Conservation (phyloP, 352 stramenopile species). For the Phytophthora hibernalis region DNA sequence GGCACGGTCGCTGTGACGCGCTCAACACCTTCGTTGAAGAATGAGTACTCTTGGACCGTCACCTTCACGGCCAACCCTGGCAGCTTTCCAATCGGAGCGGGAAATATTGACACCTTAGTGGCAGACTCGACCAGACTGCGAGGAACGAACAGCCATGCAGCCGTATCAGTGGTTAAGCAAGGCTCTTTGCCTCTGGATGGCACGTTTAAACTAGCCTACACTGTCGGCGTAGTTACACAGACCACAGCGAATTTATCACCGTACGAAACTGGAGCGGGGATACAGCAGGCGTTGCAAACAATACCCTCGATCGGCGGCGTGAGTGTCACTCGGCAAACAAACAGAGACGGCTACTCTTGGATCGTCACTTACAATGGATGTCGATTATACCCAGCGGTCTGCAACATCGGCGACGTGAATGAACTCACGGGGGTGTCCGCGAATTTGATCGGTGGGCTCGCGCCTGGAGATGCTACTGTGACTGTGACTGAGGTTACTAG, state of each 20-base stretch:
- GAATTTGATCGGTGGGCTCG: slow-evolving; percentile 53
- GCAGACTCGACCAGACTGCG: slow-evolving; percentile 51
- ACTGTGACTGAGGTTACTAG: slow-evolving; percentile 61
- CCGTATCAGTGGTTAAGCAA: slow-evolving; percentile 40
- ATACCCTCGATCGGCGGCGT: slow-evolving; percentile 68
- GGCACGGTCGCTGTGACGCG: slow-evolving; percentile 90
- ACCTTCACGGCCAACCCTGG: slow-evolving; percentile 94
- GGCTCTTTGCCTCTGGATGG: slow-evolving; percentile 72
- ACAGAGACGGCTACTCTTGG: slow-evolving; percentile 86
- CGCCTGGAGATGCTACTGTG: slow-evolving; percentile 46
- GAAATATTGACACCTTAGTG: slow-evolving; percentile 60
- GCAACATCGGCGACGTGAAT: slow-evolving; percentile 91
- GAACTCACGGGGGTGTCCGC: slow-evolving; percentile 55
- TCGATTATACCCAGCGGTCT: slow-evolving; percentile 72
- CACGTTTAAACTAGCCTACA: slow-evolving; percentile 64
- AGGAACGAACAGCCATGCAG: slow-evolving; percentile 53
- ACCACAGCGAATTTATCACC: slow-evolving; percentile 61
- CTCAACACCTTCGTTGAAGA: slow-evolving; percentile 82
- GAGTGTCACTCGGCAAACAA: slow-evolving; percentile 63
- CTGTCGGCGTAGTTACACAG: slow-evolving; percentile 37
- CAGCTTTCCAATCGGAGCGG: slow-evolving; percentile 88
- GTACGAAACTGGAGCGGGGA: slow-evolving; percentile 48
- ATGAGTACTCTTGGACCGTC: slow-evolving; percentile 94
- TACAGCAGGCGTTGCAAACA: slow-evolving; percentile 58
- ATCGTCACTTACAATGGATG: slow-evolving; percentile 92